Percentiles rank a stretch among this genome's conserved stretches.
These are phyloP conservation scores for Rugosomyces carneus DNA, from an alignment of 1,284 basidiomycete genomes.

Conservation along the genomic window DNA sequence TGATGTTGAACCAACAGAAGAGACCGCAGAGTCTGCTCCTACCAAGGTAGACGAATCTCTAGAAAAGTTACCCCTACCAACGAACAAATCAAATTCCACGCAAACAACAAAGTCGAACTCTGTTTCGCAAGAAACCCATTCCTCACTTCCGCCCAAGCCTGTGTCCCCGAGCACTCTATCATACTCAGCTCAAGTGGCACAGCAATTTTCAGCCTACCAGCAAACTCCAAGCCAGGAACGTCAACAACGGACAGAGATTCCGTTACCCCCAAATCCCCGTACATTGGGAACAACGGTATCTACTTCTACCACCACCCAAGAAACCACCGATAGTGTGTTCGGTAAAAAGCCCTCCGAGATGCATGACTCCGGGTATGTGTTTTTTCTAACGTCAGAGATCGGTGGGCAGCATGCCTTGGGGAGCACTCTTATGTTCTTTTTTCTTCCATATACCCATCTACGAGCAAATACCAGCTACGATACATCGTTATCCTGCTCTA, in stretches of 20 bases:
- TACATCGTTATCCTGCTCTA: constrained; percentile 24
- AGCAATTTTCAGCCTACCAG: constrained; percentile 62
- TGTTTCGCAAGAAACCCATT: constrained; percentile 16
- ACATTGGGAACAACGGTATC: constrained; percentile 9
- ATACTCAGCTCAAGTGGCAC: constrained; percentile 66
- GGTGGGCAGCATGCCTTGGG: constrained; percentile 9
- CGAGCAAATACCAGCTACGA: constrained; percentile 26
- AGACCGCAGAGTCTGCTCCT: not conserved
- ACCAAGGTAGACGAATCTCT: constrained; percentile 10
- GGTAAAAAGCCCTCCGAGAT: constrained; percentile 77
- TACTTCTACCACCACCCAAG: constrained; percentile 28
- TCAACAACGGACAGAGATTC: constrained; percentile 37
- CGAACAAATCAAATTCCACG: not conserved
- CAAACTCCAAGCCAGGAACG: constrained; percentile 66
- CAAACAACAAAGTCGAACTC: constrained; percentile 13
- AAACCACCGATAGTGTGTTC: constrained; percentile 34
- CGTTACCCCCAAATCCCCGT: constrained; percentile 18
- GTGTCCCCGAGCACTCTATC: constrained; percentile 33
- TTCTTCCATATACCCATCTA: constrained; percentile 21
- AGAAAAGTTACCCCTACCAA: constrained; percentile 11
- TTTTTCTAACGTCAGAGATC: constrained; percentile 7
- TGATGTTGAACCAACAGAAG: constrained; percentile 13
- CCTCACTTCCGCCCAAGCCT: constrained; percentile 29
- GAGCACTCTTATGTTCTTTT: constrained; percentile 15
- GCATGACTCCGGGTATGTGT: constrained; percentile 88